These are phyloP conservation scores for Penicillium verrucosum DNA, from an alignment of 2,329 filamentous ascomycete genomes.

Conservation along the genomic window DNA sequence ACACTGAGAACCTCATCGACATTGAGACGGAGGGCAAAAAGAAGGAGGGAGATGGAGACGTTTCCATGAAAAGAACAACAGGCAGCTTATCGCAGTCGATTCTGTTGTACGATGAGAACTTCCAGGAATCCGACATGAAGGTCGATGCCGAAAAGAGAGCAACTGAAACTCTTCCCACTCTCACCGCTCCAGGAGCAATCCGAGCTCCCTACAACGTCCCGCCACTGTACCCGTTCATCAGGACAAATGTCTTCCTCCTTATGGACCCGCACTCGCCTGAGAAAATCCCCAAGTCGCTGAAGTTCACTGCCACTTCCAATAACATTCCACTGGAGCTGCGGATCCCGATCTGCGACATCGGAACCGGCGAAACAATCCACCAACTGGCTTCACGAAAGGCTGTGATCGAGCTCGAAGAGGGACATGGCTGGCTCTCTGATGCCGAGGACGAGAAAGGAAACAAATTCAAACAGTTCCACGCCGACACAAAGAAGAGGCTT, in stretches of 20 bases:
- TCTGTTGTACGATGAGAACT: slow-evolving; percentile 58
- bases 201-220: slow-evolving; percentile 65
- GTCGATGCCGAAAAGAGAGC: slow-evolving; percentile 11
- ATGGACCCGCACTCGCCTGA: slow-evolving; percentile 52
- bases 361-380: slow-evolving; percentile 58
- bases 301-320: slow-evolving; percentile 56
- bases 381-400: slow-evolving; percentile 68
- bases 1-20: slow-evolving; percentile 1
- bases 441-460: slow-evolving; percentile 47
- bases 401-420: slow-evolving; percentile 66
- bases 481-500: slow-evolving; percentile 56
- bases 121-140: slow-evolving; percentile 44
- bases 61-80: slow-evolving; percentile 12
- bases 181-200: slow-evolving; percentile 52
- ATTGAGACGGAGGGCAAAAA: slow-evolving; percentile 6
- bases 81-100: slow-evolving; percentile 44
- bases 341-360: slow-evolving; percentile 57
- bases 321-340: slow-evolving; percentile 61
- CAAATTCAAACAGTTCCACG: slow-evolving; percentile 47
- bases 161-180: slow-evolving; percentile 52
- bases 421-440: slow-evolving; percentile 62
- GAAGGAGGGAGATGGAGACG: slow-evolving; percentile 6
- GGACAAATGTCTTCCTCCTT: slow-evolving; percentile 64
- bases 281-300: slow-evolving; percentile 53
- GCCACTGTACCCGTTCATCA: slow-evolving; percentile 63